These are phyloP conservation scores for Saccharomyces uvarum DNA, from an alignment of 1,139 yeast genomes.

Conservation along the genomic window DNA sequence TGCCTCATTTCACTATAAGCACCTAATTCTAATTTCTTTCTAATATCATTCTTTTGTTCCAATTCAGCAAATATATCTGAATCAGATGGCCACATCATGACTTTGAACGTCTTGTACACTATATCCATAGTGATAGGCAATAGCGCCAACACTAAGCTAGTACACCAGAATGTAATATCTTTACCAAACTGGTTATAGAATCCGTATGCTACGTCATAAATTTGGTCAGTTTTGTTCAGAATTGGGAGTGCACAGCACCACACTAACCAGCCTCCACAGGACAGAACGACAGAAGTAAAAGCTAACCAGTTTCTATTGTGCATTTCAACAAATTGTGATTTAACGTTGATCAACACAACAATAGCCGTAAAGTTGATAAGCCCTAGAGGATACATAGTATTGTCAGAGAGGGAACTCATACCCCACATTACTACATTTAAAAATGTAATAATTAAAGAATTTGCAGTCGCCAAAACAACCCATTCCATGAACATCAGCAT, in stretches of 20 bases:
- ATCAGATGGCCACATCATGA: conserved; percentile 58
- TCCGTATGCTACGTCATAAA: conserved; percentile 68
- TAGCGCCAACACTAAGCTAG: conserved; percentile 48
- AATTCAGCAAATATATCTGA: conserved; percentile 70
- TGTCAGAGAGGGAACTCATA: conserved; percentile 54
- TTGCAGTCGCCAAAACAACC: conserved; percentile 71
- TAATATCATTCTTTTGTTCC: conserved; percentile 62
- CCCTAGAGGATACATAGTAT: conserved; percentile 76
- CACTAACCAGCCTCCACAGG: conserved; percentile 78
- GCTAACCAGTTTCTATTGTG: conserved; percentile 69
- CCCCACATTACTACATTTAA: conserved; percentile 64
- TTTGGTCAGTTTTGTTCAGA: conserved; percentile 53
- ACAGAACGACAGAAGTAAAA: conserved; percentile 60
- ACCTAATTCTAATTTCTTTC: conserved; percentile 62
- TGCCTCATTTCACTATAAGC: conserved; percentile 68
- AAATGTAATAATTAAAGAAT: conserved; percentile 67
- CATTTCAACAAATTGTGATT: conserved; percentile 77
- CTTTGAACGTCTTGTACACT: conserved; percentile 49
- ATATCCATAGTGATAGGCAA: conserved; percentile 63
- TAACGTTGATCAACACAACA: conserved; percentile 64
- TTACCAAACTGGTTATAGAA: conserved; percentile 63
- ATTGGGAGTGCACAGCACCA: conserved; percentile 78
- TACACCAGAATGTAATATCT: conserved; percentile 82
- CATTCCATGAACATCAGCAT: conserved; percentile 62
- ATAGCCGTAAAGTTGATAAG: conserved; percentile 65